A percentile compares a stretch with the other conserved stretches of the same genome.
phyloP scores from a whole-genome alignment of 2,329 filamentous ascomycete genomes.

The Alternaria ventricosa region DNA sequence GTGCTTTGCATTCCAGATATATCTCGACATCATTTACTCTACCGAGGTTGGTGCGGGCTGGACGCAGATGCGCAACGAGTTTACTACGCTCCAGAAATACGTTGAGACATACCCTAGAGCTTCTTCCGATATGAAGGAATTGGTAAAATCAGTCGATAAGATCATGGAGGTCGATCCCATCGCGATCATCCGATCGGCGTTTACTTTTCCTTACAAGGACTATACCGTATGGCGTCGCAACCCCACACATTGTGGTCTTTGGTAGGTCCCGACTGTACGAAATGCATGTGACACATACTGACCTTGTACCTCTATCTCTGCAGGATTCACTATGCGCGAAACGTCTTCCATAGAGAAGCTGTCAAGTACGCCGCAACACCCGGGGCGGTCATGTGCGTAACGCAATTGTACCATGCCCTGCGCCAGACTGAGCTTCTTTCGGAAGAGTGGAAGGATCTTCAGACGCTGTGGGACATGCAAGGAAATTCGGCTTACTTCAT shows the following conservation, averaged over 20 bases:
- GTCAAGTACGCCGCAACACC: not conserved
- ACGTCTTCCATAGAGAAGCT: not conserved
- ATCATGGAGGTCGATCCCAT: not conserved
- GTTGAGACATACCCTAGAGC: not conserved
- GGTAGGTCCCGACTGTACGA: not conserved
- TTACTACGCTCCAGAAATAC: not conserved
- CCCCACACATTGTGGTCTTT: not conserved
- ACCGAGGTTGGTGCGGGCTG: not conserved
- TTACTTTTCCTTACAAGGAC: not conserved
- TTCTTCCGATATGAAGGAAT: not conserved
- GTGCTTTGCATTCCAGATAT: not conserved
- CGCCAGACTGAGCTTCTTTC: not conserved
- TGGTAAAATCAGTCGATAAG: not conserved
- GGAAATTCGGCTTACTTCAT: not conserved
- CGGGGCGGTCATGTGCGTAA: not conserved
- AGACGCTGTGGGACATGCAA: not conserved
- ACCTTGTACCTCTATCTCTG: fast-evolving
- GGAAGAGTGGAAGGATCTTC: not conserved
- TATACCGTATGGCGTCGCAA: not conserved
- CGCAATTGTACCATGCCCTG: not conserved
- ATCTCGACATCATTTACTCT: not conserved
- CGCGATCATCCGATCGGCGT: fast-evolving
- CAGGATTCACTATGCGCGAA: not conserved
- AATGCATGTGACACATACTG: not conserved
- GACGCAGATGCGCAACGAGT: not conserved